A percentile compares a stretch with the other conserved stretches of the same genome.
Evolutionary conservation across 2,329 filamentous ascomycete genomes (phyloP).

Genomic region (Trichoderma koningii): DNA sequence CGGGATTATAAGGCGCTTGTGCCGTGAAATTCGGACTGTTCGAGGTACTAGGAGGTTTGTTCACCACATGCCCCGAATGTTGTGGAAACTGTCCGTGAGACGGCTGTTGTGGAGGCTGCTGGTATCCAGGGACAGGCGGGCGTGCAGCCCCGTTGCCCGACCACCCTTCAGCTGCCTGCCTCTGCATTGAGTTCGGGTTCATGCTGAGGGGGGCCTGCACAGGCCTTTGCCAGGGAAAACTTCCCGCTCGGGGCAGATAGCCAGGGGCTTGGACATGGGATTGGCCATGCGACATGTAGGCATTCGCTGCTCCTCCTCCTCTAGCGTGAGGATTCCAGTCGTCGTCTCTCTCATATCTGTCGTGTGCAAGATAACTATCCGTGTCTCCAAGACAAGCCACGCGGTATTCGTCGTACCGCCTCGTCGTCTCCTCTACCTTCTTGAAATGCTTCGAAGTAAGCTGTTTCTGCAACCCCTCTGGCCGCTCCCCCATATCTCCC

Average conservation of each 20-base stretch:
- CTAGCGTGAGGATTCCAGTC: constrained; percentile 3
- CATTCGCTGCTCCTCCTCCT: neutral
- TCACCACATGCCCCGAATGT: neutral
- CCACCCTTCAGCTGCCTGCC: constrained; percentile 2
- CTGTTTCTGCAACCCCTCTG: constrained; percentile 14
- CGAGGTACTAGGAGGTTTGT: neutral
- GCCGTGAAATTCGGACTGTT: neutral
- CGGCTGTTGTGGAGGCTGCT: neutral
- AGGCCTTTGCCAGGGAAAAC: constrained; percentile 9
- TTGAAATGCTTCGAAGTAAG: constrained; percentile 22
- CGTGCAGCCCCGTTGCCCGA: neutral
- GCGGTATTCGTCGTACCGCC: constrained; percentile 18
- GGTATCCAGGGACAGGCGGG: constrained; percentile 5
- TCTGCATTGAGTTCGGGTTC: constrained; percentile 15
- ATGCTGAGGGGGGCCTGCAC: constrained; percentile 11
- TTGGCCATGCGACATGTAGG: constrained; percentile 5
- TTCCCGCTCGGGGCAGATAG: constrained; percentile 5
- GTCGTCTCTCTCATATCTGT: constrained; percentile 16
- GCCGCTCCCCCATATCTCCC: constrained; percentile 1
- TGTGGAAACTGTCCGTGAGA: constrained; percentile 15
- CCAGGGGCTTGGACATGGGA: constrained; percentile 6
- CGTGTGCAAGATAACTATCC: constrained; percentile 18
- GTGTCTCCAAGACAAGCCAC: constrained; percentile 15
- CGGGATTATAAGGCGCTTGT: neutral
- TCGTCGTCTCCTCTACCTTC: constrained; percentile 20